Evolutionary conservation across 169 alveolate species (phyloP), one percentile per base, ranked within the genome.

Genomic region (Plasmodium fragile): DNA sequence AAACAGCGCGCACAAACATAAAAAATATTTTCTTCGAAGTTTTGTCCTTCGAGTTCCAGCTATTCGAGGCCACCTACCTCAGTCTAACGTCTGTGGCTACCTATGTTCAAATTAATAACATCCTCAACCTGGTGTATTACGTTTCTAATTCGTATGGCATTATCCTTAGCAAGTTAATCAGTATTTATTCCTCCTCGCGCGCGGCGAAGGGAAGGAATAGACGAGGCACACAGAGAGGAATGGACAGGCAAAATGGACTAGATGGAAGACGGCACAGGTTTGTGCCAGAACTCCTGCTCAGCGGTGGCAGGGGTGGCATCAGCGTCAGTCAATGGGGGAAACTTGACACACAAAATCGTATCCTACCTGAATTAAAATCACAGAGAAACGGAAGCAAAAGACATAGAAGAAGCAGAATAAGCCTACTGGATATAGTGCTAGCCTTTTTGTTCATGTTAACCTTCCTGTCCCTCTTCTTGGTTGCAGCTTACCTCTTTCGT

Each of bases 61-160:
- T 73, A 1, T 45, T 83, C 36, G 92, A 83, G 52, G 71, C 92
- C 8, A 72, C 92, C 22, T 83, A 83, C 53, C 53, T 83, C n/a
- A 39, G 77, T 52, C 18, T 83, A 13, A 70, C 83, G 2, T 83
- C 92, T n/a, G 71, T 45, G 18, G 92, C 83, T 0, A 49, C 73
- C 3, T 83, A 41, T 18, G 70, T 83, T 1, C 92, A 83, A 39
- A 43, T 83, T 0, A 71, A 34, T 43, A 83, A 83, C 39, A 39
- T 83, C 5, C 18, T 83, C n/a, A 72, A 72, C 18, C 5, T 83
- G 8, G 77, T 83, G 2, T 83, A 73, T 34, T 71, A 73, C 28
- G 75, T 83, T 8, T 71, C 92, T 0, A 70, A 83, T 71, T 83
- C 92, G 10, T 83, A 73, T 45, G 92, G 92, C 18, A 83, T 83